Percentiles rank a stretch among this genome's conserved stretches.
Conservation (phyloP, 2,329 filamentous ascomycete species). For the Diaporthe ilicicola region DNA sequence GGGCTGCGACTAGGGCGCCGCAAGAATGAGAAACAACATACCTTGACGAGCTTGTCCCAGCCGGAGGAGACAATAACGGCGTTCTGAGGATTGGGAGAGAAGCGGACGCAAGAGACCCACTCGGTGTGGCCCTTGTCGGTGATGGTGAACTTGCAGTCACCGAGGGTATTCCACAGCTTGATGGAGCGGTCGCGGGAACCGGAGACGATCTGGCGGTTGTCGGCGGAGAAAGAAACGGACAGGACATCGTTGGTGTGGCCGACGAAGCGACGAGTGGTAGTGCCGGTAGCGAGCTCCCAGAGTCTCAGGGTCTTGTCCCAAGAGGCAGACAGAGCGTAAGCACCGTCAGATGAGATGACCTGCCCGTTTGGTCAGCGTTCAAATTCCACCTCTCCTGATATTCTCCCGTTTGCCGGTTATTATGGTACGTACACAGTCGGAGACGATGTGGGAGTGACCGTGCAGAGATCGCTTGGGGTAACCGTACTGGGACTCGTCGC, state of each 20-base stretch:
- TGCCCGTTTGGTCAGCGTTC: constrained; percentile 56
- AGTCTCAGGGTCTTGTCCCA: constrained; percentile 99
- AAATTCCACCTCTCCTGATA: constrained; percentile 31
- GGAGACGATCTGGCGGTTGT: constrained; percentile 99
- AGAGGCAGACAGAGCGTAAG: constrained; percentile 97
- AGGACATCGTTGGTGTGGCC: constrained; percentile 99
- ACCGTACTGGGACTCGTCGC: constrained; percentile 97
- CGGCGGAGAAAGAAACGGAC: constrained; percentile 99
- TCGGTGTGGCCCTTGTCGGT: constrained; percentile 99
- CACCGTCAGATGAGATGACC: constrained; percentile 99
- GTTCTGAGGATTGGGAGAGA: constrained; percentile 99
- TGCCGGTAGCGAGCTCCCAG: constrained; percentile 97
- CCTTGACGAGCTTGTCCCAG: constrained; percentile 99
- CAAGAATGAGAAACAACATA: constrained; percentile 61
- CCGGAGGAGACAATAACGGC: constrained; percentile 98
- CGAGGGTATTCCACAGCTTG: constrained; percentile 99
- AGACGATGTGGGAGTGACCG: constrained; percentile 99
- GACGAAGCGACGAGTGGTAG: constrained; percentile 97
- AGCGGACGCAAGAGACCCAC: constrained; percentile 99
- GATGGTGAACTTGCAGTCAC: constrained; percentile 99
- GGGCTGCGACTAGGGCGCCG: constrained; percentile 45
- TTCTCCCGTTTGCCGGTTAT: constrained; percentile 2
- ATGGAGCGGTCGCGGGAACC: constrained; percentile 98
- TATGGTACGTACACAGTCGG: constrained; percentile 90
- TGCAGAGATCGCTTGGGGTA: constrained; percentile 99